Evolutionary conservation across 2,329 filamentous ascomycete species (phyloP).

Genomic region (Xylaria sp.): DNA sequence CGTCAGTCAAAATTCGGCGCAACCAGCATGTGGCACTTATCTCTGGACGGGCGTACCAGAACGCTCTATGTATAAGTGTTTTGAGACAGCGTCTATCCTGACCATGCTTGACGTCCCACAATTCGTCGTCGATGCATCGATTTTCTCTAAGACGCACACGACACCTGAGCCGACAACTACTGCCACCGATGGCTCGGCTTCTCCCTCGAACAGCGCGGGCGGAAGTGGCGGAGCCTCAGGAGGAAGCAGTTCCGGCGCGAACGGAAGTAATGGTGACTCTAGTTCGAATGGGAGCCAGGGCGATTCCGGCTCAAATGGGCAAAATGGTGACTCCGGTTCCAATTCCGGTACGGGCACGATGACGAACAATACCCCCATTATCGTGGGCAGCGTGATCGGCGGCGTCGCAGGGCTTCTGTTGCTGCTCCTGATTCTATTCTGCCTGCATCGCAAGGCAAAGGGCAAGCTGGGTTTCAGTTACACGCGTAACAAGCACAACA

Average conservation of each 20-base stretch:
- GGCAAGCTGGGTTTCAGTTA: slow-evolving; percentile 38
- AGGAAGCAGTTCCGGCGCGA: slow-evolving; percentile 6
- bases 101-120: slow-evolving; percentile 52
- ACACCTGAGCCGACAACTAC: slow-evolving; percentile 33
- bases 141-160: slow-evolving; percentile 40
- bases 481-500: slow-evolving; percentile 41
- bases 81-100: slow-evolving; percentile 44
- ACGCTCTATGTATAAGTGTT: slow-evolving; percentile 54
- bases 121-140: slow-evolving; percentile 49
- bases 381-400: slow-evolving; percentile 50
- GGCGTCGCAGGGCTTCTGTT: slow-evolving; percentile 44
- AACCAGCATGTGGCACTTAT: slow-evolving; percentile 52
- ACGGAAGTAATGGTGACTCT: neutral
- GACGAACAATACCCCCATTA: slow-evolving; percentile 42
- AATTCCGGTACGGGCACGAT: slow-evolving; percentile 5
- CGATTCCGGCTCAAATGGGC: slow-evolving; percentile 6
- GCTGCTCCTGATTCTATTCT: slow-evolving; percentile 45
- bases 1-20: slow-evolving; percentile 31
- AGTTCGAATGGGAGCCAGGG: neutral
- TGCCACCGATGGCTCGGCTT: slow-evolving; percentile 18
- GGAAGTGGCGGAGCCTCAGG: slow-evolving; percentile 5
- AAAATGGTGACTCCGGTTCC: slow-evolving; percentile 1
- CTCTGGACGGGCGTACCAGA: slow-evolving; percentile 52
- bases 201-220: slow-evolving; percentile 9
- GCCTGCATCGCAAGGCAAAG: slow-evolving; percentile 34